Evolutionary conservation across 768 basidiomycete genomes (phyloP).

Genomic region (Auricularia cornea): DNA sequence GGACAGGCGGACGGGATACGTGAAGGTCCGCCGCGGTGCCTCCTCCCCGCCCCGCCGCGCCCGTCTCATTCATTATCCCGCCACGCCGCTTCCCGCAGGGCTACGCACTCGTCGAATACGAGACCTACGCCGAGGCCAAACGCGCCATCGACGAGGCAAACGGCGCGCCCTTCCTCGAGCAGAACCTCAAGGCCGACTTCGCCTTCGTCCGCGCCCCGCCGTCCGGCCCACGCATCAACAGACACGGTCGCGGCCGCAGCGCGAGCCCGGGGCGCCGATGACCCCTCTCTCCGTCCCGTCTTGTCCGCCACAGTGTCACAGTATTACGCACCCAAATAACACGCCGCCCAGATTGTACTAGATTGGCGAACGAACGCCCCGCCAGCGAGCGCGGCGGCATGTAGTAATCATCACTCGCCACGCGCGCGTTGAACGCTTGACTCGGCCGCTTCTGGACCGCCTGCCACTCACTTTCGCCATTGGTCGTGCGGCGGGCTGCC

Average conservation of each 20-base stretch:
- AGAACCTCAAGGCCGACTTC: constrained; percentile 82
- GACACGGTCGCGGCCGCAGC: constrained; percentile 63
- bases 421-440: no score
- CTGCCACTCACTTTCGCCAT: no score
- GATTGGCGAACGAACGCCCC: not conserved
- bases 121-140: constrained; percentile 90
- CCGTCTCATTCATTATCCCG: constrained; percentile 2
- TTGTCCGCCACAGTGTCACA: not conserved
- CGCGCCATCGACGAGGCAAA: constrained; percentile 87
- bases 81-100: constrained; percentile 47
- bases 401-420: not conserved
- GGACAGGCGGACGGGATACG: constrained; percentile 95
- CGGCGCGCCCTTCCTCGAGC: constrained; percentile 76
- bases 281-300: constrained; percentile 14
- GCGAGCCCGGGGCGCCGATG: constrained; percentile 68
- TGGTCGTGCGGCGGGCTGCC: no score
- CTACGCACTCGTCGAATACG: constrained; percentile 96
- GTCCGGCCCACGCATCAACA: constrained; percentile 46
- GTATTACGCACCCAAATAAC: not conserved
- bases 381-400: not conserved
- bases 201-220: constrained; percentile 84
- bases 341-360: not conserved
- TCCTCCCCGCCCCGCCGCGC: constrained; percentile 1
- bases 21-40: constrained; percentile 63
- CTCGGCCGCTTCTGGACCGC: no score